Evolutionary conservation across 2,329 filamentous ascomycete genomes (phyloP).

Genomic region (Penicillium sp.): DNA sequence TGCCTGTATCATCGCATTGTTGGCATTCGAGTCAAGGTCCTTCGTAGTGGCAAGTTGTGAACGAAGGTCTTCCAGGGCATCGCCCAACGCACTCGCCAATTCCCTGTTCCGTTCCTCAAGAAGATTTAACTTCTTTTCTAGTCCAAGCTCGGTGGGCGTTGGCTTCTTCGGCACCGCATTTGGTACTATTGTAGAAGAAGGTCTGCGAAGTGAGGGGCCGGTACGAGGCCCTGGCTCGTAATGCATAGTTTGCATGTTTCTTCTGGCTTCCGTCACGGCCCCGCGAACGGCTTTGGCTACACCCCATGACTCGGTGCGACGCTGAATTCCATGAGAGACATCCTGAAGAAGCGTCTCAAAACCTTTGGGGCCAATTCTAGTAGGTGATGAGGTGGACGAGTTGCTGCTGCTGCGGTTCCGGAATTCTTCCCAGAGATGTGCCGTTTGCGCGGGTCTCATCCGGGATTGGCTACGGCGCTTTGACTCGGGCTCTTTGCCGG

Average conservation of each 20-base stretch:
- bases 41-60: constrained; percentile 32
- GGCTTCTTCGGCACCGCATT: constrained; percentile 1
- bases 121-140: constrained; percentile 33
- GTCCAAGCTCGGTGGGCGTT: constrained; percentile 21
- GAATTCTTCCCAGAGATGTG: constrained; percentile 30
- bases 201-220: constrained; percentile 6
- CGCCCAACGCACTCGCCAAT: constrained; percentile 42
- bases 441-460: constrained; percentile 20
- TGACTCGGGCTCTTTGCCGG: constrained; percentile 42
- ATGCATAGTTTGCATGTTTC: constrained; percentile 48
- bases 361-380: constrained; percentile 39
- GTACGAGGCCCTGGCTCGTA: constrained; percentile 35
- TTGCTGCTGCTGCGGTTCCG: constrained; percentile 27
- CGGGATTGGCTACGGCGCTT: constrained; percentile 24
- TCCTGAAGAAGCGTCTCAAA: constrained; percentile 49
- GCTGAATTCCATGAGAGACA: constrained; percentile 49
- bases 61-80: constrained; percentile 43
- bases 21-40: constrained; percentile 21
- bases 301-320: constrained; percentile 49
- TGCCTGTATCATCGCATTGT: constrained; percentile 36
- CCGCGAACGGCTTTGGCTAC: constrained; percentile 50
- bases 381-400: constrained; percentile 39
- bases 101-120: constrained; percentile 42
- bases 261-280: constrained; percentile 47
- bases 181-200: constrained; percentile 1